Base-by-base conservation (phyloP, 306 rosid species). In the Comarum palustre region DNA sequence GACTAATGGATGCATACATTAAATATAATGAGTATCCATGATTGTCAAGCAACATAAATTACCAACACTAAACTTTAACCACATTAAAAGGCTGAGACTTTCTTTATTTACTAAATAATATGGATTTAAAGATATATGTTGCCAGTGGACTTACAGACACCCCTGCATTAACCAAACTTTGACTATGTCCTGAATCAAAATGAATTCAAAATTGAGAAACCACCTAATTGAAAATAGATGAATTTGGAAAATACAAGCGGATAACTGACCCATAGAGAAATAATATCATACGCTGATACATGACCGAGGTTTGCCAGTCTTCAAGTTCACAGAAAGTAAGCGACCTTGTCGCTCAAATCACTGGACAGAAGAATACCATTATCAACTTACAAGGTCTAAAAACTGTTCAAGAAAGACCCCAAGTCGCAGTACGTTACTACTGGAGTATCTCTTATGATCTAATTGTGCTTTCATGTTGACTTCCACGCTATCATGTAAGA, bases 131-230 rank as follows among this genome's bases (percentile, higher is more conserved):
- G 36, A 25, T 55, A 42, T 58, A 29, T 42, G 75, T 57, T 57
- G 68, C 68, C 75, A 42, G 75, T 57, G 68, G 43, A 72, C 48
- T 55, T 58, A 58, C 5, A 8, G 67, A 42, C 45, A 72, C 75
- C 67, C 63, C 39, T 72, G 57, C 68, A 36, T 41, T 72, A 72
- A 72, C 67, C 45, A 72, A 55, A 42, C 55, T 58, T 72, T 72
- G 67, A 41, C 75, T 57, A 72, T 41, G 17, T 42, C 75, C 75
- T 72, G 75, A 68, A 72, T 72, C 67, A 58, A 72, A 72, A 72
- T 41, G 55, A 72, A 57, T 42, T 57, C 57, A 72, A 15, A 42
- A 42, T 58, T 72, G 68, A 72, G 68, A 72, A 72, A 72, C 57
- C 67, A 45, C 67, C 75, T 43, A 72, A 58, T 24, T 39, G 57